Conservation (phyloP, 192 early-diverging fungal species). For the Gonapodya prolifera region DNA sequence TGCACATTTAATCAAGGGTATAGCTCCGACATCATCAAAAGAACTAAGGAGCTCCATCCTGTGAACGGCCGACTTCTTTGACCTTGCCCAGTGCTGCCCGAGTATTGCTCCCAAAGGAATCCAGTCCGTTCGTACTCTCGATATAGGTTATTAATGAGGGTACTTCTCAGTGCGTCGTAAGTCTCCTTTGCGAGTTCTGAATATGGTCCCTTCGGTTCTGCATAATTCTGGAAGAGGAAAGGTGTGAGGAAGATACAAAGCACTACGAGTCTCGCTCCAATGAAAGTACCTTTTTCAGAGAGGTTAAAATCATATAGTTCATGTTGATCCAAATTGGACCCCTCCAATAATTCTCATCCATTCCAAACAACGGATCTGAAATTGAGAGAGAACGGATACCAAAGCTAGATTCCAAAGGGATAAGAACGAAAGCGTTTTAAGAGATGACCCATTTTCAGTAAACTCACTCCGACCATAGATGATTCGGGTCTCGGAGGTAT, state of each 20-base stretch:
- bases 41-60: constrained; percentile 78
- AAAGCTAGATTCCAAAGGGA: too few relatives aligned
- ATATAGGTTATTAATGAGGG: constrained; percentile 63
- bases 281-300: constrained; percentile 46
- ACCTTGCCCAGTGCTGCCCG: constrained; percentile 54
- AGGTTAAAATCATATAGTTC: constrained; percentile 68
- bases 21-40: constrained; percentile 74
- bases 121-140: constrained; percentile 63
- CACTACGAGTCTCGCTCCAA: not conserved
- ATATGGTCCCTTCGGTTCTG: constrained; percentile 43
- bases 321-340: constrained; percentile 89
- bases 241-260: not conserved
- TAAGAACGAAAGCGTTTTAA: too few relatives aligned
- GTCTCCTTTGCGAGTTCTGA: constrained; percentile 52
- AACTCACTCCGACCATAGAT: constrained; percentile 78
- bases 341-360: constrained; percentile 89
- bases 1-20: constrained; percentile 26
- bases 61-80: constrained; percentile 86
- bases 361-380: constrained; percentile 48
- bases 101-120: constrained; percentile 91
- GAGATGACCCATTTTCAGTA: too few relatives aligned
- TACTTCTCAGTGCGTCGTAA: constrained; percentile 59
- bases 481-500: constrained; percentile 56
- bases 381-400: constrained; percentile 26
- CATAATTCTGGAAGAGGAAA: constrained; percentile 33